Evolutionary conservation across 2,329 filamentous ascomycete genomes (phyloP).

Genomic region (Clathrospora elynae): DNA sequence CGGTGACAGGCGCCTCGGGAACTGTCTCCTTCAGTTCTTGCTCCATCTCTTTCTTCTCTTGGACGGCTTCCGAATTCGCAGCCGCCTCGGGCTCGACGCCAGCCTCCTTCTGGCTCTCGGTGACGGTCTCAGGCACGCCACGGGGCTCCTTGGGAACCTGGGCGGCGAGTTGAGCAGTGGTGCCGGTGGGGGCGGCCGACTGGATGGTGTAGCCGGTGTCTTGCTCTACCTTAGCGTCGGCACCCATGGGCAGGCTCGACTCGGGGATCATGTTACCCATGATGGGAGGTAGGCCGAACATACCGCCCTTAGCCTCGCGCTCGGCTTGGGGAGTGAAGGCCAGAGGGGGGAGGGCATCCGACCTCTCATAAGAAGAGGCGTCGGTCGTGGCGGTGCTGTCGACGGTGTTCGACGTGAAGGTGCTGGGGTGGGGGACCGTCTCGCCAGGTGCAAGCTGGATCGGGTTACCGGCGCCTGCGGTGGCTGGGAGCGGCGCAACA

Average conservation of each 20-base stretch:
- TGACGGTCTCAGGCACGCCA: slow-evolving; percentile 64
- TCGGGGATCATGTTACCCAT: slow-evolving; percentile 75
- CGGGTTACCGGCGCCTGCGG: slow-evolving; percentile 71
- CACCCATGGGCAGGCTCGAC: slow-evolving; percentile 75
- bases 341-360: slow-evolving; percentile 62
- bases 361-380: slow-evolving; percentile 83
- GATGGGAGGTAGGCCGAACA: slow-evolving; percentile 56
- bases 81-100: slow-evolving; percentile 70
- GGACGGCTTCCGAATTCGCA: slow-evolving; percentile 66
- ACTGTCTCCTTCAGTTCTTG: slow-evolving; percentile 72
- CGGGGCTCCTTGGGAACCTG: slow-evolving; percentile 53
- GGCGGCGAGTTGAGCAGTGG: slow-evolving; percentile 54
- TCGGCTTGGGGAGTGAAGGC: slow-evolving; percentile 52
- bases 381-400: slow-evolving; percentile 64
- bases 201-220: slow-evolving; percentile 51
- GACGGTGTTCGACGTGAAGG: slow-evolving; percentile 71
- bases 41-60: slow-evolving; percentile 73
- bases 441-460: slow-evolving; percentile 79
- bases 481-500: slow-evolving; percentile 65
- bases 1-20: slow-evolving; percentile 50
- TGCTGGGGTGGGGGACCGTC: slow-evolving; percentile 71
- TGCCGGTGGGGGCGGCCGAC: slow-evolving; percentile 52
- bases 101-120: slow-evolving; percentile 72
- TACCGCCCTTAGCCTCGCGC: slow-evolving; percentile 50
- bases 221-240: slow-evolving; percentile 47